Evolutionary conservation across 2,329 filamentous ascomycete genomes (phyloP).

Genomic region (Byssothecium circinans): DNA sequence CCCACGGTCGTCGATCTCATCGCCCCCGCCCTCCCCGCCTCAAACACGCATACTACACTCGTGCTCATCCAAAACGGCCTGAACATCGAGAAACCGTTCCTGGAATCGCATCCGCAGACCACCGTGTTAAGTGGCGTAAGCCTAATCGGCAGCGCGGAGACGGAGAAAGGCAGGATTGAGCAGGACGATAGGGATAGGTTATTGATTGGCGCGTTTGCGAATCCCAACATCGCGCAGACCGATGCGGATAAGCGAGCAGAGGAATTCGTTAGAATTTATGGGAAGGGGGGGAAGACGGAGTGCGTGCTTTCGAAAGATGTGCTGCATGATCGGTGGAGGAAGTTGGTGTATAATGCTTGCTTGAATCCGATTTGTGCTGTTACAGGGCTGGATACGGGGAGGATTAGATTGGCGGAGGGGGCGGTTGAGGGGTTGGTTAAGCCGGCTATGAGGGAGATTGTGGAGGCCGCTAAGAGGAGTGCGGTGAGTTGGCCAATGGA

Average conservation of each 20-base stretch:
- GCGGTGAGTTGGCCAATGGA: slow-evolving; percentile 2
- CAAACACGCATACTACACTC: slow-evolving; percentile 54
- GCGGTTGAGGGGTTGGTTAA: slow-evolving; percentile 52
- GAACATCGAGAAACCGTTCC: slow-evolving; percentile 62
- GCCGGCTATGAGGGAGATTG: slow-evolving; percentile 59
- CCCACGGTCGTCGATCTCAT: slow-evolving; percentile 56
- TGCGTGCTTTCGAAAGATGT: slow-evolving; percentile 49
- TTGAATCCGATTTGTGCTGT: slow-evolving; percentile 59
- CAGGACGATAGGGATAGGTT: slow-evolving; percentile 57
- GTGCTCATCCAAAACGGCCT: slow-evolving; percentile 64
- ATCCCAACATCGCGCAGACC: slow-evolving; percentile 31
- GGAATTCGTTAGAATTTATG: slow-evolving; percentile 54
- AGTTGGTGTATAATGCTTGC: slow-evolving; percentile 56
- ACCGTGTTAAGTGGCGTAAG: slow-evolving; percentile 57
- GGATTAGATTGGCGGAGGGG: slow-evolving; percentile 51
- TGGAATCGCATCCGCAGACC: slow-evolving; percentile 55
- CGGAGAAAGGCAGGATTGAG: slow-evolving; percentile 50
- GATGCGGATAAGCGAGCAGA: slow-evolving; percentile 38
- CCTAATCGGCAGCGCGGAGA: slow-evolving; percentile 56
- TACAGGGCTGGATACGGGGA: slow-evolving; percentile 54
- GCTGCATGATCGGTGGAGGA: slow-evolving; percentile 51
- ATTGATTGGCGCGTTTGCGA: slow-evolving; percentile 55
- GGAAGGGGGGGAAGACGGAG: slow-evolving; percentile 49
- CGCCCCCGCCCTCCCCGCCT: slow-evolving; percentile 53
- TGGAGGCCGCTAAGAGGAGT: slow-evolving; percentile 47